phyloP scores from a whole-genome alignment of 2,329 filamentous ascomycete species.

The Ustulina deusta region DNA sequence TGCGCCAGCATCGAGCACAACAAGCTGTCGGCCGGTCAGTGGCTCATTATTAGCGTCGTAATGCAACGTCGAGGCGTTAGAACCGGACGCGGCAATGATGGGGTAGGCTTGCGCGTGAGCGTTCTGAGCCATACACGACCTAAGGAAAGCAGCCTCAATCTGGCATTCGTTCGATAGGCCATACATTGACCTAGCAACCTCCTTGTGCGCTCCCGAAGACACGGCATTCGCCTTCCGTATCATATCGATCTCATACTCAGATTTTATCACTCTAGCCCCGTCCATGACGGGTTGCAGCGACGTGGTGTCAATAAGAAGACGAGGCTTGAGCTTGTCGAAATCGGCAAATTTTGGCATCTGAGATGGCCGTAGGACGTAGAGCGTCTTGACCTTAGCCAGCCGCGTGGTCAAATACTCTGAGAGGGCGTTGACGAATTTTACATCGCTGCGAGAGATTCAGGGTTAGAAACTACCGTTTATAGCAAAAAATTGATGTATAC shows the following conservation, averaged over 20 bases:
- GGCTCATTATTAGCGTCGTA: slow-evolving; percentile 84
- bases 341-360: slow-evolving; percentile 56
- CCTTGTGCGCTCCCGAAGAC: slow-evolving; percentile 80
- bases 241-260: slow-evolving; percentile 84
- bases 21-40: slow-evolving; percentile 75
- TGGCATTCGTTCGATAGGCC: slow-evolving; percentile 81
- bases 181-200: slow-evolving; percentile 74
- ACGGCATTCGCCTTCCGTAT: slow-evolving; percentile 85
- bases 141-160: slow-evolving; percentile 81
- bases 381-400: slow-evolving; percentile 56
- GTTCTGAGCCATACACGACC: slow-evolving; percentile 77
- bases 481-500: too few relatives aligned
- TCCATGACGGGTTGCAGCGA: slow-evolving; percentile 80
- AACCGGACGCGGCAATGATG: slow-evolving; percentile 86
- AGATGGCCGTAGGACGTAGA: slow-evolving; percentile 60
- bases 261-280: slow-evolving; percentile 83
- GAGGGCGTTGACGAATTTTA: slow-evolving; percentile 67
- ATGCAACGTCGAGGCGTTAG: slow-evolving; percentile 87
- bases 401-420: slow-evolving; percentile 62
- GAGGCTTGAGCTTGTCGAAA: slow-evolving; percentile 46
- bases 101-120: slow-evolving; percentile 86
- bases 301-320: slow-evolving; percentile 59
- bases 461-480: too few relatives aligned
- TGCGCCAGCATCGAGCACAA: slow-evolving; percentile 88
- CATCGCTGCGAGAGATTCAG: too few relatives aligned